These are phyloP conservation scores for Waitea zeae DNA, from an alignment of 1,284 basidiomycete species.

Conservation along the genomic window DNA sequence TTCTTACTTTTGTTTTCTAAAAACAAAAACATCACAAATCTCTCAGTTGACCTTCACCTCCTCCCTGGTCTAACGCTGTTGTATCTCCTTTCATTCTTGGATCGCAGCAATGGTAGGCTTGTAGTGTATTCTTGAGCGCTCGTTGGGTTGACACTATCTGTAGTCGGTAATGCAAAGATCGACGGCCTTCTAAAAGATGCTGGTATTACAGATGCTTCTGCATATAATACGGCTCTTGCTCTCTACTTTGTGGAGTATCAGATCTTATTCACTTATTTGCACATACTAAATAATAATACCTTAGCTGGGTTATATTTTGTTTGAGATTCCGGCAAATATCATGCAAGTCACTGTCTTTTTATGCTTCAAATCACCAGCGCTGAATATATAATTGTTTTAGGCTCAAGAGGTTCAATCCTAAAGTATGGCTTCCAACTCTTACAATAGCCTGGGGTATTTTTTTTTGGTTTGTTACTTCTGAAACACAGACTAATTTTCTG, in stretches of 20 bases:
- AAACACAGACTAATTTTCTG: too few species aligned
- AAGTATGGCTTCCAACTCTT: slow-evolving; percentile 39
- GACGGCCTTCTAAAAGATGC: slow-evolving; percentile 10
- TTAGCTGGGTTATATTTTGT: slow-evolving; percentile 21
- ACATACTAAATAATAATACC: too few species aligned
- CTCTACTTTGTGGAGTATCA: slow-evolving; percentile 50
- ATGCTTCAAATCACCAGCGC: slow-evolving; percentile 3
- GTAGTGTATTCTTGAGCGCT: neutral
- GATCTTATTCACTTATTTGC: too few species aligned
- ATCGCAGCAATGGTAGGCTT: slow-evolving; percentile 19
- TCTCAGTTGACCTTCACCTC: slow-evolving; percentile 9
- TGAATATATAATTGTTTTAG: slow-evolving; percentile 15
- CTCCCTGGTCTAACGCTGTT: slow-evolving; percentile 39
- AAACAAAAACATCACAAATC: too few species aligned
- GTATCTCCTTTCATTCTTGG: slow-evolving; percentile 53
- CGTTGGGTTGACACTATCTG: slow-evolving; percentile 22
- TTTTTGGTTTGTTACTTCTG: too few species aligned
- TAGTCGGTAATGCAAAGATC: slow-evolving; percentile 47
- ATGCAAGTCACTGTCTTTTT: neutral
- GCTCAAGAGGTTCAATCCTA: slow-evolving; percentile 38
- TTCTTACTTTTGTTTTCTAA: too few species aligned
- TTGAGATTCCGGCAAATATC: slow-evolving; percentile 57
- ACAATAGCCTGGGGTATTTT: slow-evolving; percentile 44
- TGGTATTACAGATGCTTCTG: slow-evolving; percentile 13
- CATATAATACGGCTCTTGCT: slow-evolving; percentile 43